phyloP scores from a whole-genome alignment of 2,329 filamentous ascomycete genomes.

The Ophiostoma pallidulum region DNA sequence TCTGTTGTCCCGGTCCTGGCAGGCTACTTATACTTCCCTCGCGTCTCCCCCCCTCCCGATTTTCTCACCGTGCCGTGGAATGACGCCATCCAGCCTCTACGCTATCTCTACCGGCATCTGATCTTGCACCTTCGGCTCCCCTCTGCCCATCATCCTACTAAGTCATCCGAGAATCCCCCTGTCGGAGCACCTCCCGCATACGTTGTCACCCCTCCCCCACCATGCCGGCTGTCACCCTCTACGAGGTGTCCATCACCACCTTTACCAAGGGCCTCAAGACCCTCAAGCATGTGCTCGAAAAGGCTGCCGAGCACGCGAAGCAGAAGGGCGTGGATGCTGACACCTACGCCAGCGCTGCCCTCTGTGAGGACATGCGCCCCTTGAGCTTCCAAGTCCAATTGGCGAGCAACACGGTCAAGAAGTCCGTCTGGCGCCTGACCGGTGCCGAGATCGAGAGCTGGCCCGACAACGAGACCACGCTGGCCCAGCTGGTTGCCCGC shows the following conservation, averaged over 20 bases:
- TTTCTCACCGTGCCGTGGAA: not conserved
- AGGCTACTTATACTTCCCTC: conserved; percentile 1
- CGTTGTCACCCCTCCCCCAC: conserved; percentile 4
- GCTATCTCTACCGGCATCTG: not conserved
- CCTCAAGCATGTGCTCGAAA: conserved; percentile 23
- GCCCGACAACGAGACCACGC: conserved; percentile 25
- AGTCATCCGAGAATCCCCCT: too few species aligned
- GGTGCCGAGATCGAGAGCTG: conserved; percentile 18
- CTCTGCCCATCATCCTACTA: not conserved
- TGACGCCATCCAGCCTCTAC: conserved; percentile 2
- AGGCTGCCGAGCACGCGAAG: conserved; percentile 23
- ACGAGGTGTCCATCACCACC: conserved; percentile 22
- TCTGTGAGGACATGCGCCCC: conserved; percentile 28
- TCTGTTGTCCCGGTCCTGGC: too few species aligned
- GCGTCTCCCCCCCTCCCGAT: not conserved
- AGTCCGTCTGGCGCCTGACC: conserved; percentile 21
- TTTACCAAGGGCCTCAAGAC: conserved; percentile 20
- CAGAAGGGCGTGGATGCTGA: conserved; percentile 19
- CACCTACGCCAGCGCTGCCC: conserved; percentile 18
- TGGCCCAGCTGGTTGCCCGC: conserved; percentile 24
- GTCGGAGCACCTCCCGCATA: too few species aligned
- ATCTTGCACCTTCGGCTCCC: not conserved
- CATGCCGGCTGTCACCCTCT: conserved; percentile 24
- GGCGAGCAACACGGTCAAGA: conserved; percentile 23
- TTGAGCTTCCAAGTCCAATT: conserved; percentile 28